Conservation (phyloP, 179 eudicot species). For the Drosera spatulata region DNA sequence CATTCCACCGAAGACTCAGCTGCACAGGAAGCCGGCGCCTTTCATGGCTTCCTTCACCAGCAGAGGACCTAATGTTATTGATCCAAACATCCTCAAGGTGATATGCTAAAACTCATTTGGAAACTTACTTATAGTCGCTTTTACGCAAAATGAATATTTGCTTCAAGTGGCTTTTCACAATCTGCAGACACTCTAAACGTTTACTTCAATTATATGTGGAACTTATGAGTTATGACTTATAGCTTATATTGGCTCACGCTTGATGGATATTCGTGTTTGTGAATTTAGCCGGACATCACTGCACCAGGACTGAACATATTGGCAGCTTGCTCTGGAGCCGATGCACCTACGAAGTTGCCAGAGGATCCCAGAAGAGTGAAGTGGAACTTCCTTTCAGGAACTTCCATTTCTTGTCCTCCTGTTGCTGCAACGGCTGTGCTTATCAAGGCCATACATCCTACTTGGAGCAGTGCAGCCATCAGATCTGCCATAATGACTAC, state of each 20-base stretch:
- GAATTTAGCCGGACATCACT: slow-evolving; percentile 53
- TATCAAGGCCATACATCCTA: slow-evolving; percentile 62
- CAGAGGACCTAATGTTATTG: slow-evolving; percentile 63
- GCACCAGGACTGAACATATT: slow-evolving; percentile 55
- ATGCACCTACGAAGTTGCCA: slow-evolving; percentile 29
- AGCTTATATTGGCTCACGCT: too few species aligned
- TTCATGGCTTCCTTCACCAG: slow-evolving; percentile 80
- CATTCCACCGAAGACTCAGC: slow-evolving; percentile 33
- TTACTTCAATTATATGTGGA: too few species aligned
- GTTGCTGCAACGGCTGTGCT: slow-evolving; percentile 50
- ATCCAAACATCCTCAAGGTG: slow-evolving; percentile 84
- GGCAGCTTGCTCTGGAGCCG: slow-evolving; percentile 54
- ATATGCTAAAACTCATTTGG: too few species aligned
- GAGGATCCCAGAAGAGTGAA: slow-evolving; percentile 25
- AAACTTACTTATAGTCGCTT: too few species aligned
- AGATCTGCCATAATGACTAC: slow-evolving; percentile 90
- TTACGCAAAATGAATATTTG: too few species aligned
- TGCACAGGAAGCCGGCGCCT: slow-evolving; percentile 58
- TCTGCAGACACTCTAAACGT: too few species aligned
- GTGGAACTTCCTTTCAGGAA: slow-evolving; percentile 45
- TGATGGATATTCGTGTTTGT: too few species aligned
- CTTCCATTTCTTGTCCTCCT: slow-evolving; percentile 71
- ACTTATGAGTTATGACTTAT: too few species aligned
- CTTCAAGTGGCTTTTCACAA: too few species aligned
- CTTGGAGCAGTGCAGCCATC: slow-evolving; percentile 83